Evolutionary conservation across 345 rosid genomes (phyloP), one percentile per base, ranked within the genome.

Genomic region (Isatis tinctoria): DNA sequence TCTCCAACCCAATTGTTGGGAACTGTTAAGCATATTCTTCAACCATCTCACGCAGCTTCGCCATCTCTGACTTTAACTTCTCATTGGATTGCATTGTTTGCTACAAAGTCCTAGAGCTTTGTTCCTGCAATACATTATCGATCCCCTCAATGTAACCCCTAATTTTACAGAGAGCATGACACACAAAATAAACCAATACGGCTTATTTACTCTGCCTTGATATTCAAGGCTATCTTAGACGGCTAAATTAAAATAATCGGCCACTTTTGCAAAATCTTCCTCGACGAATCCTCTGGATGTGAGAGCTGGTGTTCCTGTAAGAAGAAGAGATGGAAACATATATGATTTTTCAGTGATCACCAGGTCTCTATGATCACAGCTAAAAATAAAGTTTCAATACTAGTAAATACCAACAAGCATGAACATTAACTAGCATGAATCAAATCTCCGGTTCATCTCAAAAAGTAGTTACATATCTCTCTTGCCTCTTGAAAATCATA

Each of bases 1-100:
- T 94, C 83, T 86, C 93, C 63, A 94, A 94, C 63, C 98, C 96
- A 66, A 91, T n/a, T n/a, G n/a, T n/a, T n/a, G n/a, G n/a, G n/a
- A n/a, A n/a, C n/a, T 83, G 90, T 71, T 94, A 87, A 3, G 98
- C 97, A 62, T 82, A 86, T 49, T 83, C 97, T 81, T 88, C 93
- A 54, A 91, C 95, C 65, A 81, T 83, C 2, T 78, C 79, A 27
- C 93, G 85, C 40, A 91, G 87, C 75, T 88, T 87, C 16, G 83
- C 62, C 65, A 89, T 86, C 83, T 87, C 96, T 33, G 87, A 83
- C 76, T 89, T 85, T 47, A 84, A 13, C 32, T 59, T 74, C 65
- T 53, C 79, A 80, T 84, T 82, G 39, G 96, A 83, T 70, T 86
- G 83, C 88, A 94, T 75, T 28, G 95, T n/a, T 75, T 51, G 84